Conservation (phyloP, 2,329 filamentous ascomycete genomes). For the Trichoderma citrinoviride region DNA sequence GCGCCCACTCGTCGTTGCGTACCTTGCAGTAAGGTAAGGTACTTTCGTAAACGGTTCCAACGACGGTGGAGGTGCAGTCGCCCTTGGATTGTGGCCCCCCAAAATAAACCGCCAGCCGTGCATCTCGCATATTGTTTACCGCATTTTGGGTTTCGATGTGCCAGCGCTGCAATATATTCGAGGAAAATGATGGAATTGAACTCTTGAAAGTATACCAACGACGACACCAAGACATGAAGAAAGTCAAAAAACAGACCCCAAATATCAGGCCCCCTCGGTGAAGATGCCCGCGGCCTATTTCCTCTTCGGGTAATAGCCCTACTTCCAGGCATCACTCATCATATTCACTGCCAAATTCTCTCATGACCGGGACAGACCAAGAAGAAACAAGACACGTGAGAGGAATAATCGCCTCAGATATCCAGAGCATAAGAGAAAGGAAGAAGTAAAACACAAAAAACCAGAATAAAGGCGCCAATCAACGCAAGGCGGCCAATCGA, state of each 20-base stretch:
- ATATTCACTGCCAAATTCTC: background rate
- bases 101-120: too few relatives aligned
- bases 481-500: slow-evolving; percentile 12
- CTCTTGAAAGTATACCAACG: background rate
- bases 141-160: too few relatives aligned
- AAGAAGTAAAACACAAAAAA: background rate
- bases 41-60: too few relatives aligned
- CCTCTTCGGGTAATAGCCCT: background rate
- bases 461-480: background rate
- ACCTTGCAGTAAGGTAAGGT: too few relatives aligned
- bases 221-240: background rate
- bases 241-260: slow-evolving; percentile 4
- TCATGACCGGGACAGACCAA: too few relatives aligned
- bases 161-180: background rate
- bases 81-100: too few relatives aligned
- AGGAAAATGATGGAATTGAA: background rate
- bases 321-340: slow-evolving; percentile 3
- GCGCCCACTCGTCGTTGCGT: background rate
- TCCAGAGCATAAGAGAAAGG: background rate
- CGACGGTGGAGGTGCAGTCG: too few relatives aligned
- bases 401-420: background rate
- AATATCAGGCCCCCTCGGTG: background rate
- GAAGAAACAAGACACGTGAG: too few relatives aligned
- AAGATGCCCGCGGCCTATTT: background rate
- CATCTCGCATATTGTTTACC: too few relatives aligned